Evolutionary conservation across 352 stramenopile species (phyloP), one percentile per base, ranked within the genome.

Genomic region (Phytophthora sansomeana): DNA sequence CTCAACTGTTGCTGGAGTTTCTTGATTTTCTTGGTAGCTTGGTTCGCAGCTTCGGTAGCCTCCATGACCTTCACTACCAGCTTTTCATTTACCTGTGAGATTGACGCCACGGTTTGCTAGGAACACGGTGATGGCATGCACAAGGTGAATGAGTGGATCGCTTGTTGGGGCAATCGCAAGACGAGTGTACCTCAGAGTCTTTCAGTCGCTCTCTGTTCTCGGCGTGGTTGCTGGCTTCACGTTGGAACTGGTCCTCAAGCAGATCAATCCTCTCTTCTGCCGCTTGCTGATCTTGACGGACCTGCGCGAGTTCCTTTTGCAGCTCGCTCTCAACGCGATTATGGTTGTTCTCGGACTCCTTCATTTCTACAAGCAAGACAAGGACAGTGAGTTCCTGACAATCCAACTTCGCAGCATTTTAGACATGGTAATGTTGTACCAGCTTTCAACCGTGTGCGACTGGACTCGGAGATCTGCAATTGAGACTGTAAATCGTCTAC

Each of bases 1-100:
- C 76, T 72, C 43, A 84, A 77, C 19, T 79, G 75, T 35, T 81
- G 78, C 41, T 81, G 74, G 3, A 87, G 71, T 48, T 87, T 82
- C 28, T 83, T 86, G 42, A 60, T 80, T 36, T 84, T 82, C 67
- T 90, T 89, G 7, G 69, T 79, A 3, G 72, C 72, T 58, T 85
- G 66, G 42, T 85, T 91, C 5, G 69, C 73, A 44, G 75, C 62
- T 43, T 89, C 80, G 2, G 76, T 90, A 17, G 77, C 73, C 52
- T 90, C 81, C 78, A 83, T 86, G 0, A 91, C 70, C 38, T 89
- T 87, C 4, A 62, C 59, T 2, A 92, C 80, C 14, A 93, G 60
- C 39, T 90, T 90, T 32, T 93, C 83, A 33, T 93, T 91, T 16
- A 90, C 59, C 48, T 92, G 81, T 2, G 83, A 86, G 17, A 93